Conservation (phyloP, 169 alveolate species). For the Eimeria sp. region DNA sequence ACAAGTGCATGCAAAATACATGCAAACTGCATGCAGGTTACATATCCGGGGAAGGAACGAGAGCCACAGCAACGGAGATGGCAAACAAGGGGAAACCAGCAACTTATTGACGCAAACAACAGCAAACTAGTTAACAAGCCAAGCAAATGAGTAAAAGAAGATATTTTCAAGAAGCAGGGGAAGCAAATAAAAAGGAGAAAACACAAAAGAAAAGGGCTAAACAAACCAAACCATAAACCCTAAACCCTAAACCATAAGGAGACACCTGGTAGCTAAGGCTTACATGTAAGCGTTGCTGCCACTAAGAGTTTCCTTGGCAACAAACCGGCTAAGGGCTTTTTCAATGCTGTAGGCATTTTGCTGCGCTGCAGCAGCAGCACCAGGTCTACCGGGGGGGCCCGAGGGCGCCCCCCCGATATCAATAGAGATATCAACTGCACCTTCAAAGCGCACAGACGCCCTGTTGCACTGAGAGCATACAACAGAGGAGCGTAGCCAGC, state of each 20-base stretch:
- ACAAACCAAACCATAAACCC: neutral
- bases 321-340: constrained; percentile 85
- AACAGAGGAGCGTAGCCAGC: constrained; percentile 86
- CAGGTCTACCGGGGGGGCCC: neutral
- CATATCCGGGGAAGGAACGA: neutral
- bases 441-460: constrained; percentile 84
- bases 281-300: constrained; percentile 87
- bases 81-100: too few relatives aligned
- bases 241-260: neutral
- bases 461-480: constrained; percentile 83
- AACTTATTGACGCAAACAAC: too few relatives aligned
- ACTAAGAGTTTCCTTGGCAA: constrained; percentile 83
- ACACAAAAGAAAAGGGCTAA: neutral
- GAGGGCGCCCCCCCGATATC: constrained; percentile 84
- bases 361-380: neutral
- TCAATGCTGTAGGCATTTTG: constrained; percentile 80
- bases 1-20: neutral
- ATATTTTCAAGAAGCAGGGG: neutral
- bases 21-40: neutral
- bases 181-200: neutral
- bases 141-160: too few relatives aligned
- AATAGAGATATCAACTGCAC: constrained; percentile 86
- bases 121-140: too few relatives aligned
- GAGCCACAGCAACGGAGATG: too few relatives aligned
- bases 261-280: constrained; percentile 23